phyloP scores from a whole-genome alignment of 176 grass and related monocot species.

The Tuctoria greenei region DNA sequence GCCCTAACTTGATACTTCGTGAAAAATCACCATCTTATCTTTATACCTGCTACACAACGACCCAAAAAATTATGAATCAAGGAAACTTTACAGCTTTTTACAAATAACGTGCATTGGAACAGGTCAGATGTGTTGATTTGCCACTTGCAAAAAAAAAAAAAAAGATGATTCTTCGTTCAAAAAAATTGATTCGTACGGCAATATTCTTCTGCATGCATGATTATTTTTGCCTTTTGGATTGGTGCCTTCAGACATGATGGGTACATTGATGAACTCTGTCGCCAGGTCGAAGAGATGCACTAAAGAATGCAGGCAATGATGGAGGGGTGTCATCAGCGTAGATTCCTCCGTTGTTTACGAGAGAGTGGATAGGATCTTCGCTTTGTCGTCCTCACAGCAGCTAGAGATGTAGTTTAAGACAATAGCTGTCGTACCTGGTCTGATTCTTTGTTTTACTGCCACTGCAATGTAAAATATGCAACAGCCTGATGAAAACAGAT shows the following conservation, averaged over 20 bases:
- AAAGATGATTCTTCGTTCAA: too few species aligned
- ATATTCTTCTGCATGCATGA: constrained; percentile 22
- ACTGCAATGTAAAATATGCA: constrained; percentile 12
- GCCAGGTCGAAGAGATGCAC: constrained; percentile 21
- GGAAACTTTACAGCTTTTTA: not conserved
- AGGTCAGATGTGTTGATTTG: constrained; percentile 32
- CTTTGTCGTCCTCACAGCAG: constrained; percentile 39
- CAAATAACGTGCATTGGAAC: constrained; percentile 5
- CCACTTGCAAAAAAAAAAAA: constrained; percentile 23
- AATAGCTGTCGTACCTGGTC: constrained; percentile 36
- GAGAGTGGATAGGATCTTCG: constrained; percentile 31
- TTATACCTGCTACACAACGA: not conserved
- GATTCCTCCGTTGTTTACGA: constrained; percentile 43
- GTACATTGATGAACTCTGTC: constrained; percentile 23
- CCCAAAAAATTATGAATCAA: constrained; percentile 2
- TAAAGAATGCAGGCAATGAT: constrained; percentile 40
- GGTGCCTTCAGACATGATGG: constrained; percentile 23
- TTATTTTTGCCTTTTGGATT: constrained; percentile 12
- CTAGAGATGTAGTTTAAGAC: constrained; percentile 39
- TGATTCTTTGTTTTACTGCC: not conserved
- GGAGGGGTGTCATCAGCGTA: constrained; percentile 12
- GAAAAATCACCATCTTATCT: constrained; percentile 1
- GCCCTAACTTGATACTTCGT: not conserved
- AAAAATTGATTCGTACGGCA: too few species aligned
- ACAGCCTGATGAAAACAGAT: constrained; percentile 5